phyloP scores from a whole-genome alignment of 2,329 filamentous ascomycete species.

The Rugonectria rugulosa region DNA sequence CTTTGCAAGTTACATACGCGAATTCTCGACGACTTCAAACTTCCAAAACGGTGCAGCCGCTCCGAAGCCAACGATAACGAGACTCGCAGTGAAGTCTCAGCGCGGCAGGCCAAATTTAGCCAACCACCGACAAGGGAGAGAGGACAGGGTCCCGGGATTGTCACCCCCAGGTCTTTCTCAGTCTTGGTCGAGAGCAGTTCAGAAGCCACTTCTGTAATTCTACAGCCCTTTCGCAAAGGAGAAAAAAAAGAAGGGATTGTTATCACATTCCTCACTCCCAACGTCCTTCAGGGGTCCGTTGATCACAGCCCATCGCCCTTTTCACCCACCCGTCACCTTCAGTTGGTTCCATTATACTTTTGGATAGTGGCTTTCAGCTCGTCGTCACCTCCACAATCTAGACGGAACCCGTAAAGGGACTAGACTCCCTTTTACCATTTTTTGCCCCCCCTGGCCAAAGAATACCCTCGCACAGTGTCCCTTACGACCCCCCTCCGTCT shows the following conservation, averaged over 20 bases:
- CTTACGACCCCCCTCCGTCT: conserved; percentile 27
- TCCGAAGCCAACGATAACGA: not conserved
- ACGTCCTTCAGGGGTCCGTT: too few relatives aligned
- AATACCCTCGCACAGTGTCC: conserved; percentile 39
- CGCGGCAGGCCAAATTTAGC: not conserved
- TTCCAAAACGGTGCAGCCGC: not conserved
- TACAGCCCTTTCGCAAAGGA: too few relatives aligned
- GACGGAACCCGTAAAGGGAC: not conserved
- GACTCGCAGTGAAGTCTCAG: not conserved
- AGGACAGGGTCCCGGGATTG: not conserved
- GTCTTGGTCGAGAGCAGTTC: too few relatives aligned
- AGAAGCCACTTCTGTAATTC: too few relatives aligned
- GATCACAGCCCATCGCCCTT: too few relatives aligned
- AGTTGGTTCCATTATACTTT: not conserved
- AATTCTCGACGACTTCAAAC: not conserved
- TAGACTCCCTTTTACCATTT: not conserved
- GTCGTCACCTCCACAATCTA: not conserved
- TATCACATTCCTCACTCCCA: too few relatives aligned
- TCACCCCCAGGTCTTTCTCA: too few relatives aligned
- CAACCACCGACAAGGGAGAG: not conserved
- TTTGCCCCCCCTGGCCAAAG: conserved; percentile 8
- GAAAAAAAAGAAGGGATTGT: too few relatives aligned
- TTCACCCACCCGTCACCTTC: too few relatives aligned
- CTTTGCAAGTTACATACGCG: not conserved
- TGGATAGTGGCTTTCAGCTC: not conserved